Evolutionary conservation across 345 rosid species (phyloP).

Genomic region (Arabidopsis thaliana): TAIR10.1 NC_003076.8:158001-158500

Average conservation of each 20-base stretch:
- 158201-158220: not conserved
- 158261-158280: not conserved
- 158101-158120: not conserved
- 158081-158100: not conserved
- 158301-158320: constrained; percentile 39
- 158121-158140: not conserved
- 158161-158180: constrained; percentile 12
- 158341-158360: not conserved
- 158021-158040: not conserved
- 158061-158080: not conserved
- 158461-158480: not conserved
- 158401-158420: not conserved
- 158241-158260: constrained; percentile 54
- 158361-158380: not conserved
- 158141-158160: constrained; percentile 33
- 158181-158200: not conserved
- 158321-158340: not conserved
- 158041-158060: not conserved
- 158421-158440: not conserved
- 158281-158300: constrained; percentile 34
- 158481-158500: not conserved
- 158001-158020: not conserved
- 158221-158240: constrained; percentile 66
- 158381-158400: constrained; percentile 3
- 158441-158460: not conserved